Conservation (phyloP, 1,284 basidiomycete genomes). For the Ustilago nuda region DNA sequence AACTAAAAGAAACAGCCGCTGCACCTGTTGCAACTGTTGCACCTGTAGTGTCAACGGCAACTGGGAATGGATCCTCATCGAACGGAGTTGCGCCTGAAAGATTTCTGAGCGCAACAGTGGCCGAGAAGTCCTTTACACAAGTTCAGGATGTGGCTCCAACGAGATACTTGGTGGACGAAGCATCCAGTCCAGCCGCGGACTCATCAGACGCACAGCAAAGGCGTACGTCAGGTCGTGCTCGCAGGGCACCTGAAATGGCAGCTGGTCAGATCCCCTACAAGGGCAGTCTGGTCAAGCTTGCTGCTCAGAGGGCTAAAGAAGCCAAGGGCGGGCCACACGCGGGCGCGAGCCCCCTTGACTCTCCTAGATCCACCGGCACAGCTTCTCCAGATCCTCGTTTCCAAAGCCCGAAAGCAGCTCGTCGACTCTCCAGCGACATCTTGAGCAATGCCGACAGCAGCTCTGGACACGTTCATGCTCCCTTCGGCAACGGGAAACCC, state of each 20-base stretch:
- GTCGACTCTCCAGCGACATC: slow-evolving; percentile 8
- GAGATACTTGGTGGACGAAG: slow-evolving; percentile 2
- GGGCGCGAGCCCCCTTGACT: slow-evolving; percentile 9
- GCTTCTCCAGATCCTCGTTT: slow-evolving; percentile 36
- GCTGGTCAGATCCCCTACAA: slow-evolving; percentile 53
- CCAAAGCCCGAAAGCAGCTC: slow-evolving; percentile 26
- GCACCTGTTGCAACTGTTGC: not conserved
- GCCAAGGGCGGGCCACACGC: slow-evolving; percentile 17
- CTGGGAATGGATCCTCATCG: not conserved
- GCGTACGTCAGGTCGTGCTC: slow-evolving; percentile 44
- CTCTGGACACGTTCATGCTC: no score
- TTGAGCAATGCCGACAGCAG: not conserved
- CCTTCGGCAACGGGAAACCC: slow-evolving; percentile 5
- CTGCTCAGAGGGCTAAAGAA: slow-evolving; percentile 47
- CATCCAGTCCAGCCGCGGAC: slow-evolving; percentile 1
- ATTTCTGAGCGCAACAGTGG: not conserved
- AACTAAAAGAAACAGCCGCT: not conserved
- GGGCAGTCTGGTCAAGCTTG: slow-evolving; percentile 49
- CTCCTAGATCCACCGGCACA: slow-evolving; percentile 30
- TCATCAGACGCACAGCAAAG: slow-evolving; percentile 27
- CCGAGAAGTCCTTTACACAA: not conserved
- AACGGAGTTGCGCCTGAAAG: not conserved
- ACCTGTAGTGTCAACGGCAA: not conserved
- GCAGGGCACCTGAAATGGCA: slow-evolving; percentile 50
- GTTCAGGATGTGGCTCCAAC: not conserved